phyloP scores from a whole-genome alignment of 2,329 filamentous ascomycete genomes.

The Fusarium domesticum region DNA sequence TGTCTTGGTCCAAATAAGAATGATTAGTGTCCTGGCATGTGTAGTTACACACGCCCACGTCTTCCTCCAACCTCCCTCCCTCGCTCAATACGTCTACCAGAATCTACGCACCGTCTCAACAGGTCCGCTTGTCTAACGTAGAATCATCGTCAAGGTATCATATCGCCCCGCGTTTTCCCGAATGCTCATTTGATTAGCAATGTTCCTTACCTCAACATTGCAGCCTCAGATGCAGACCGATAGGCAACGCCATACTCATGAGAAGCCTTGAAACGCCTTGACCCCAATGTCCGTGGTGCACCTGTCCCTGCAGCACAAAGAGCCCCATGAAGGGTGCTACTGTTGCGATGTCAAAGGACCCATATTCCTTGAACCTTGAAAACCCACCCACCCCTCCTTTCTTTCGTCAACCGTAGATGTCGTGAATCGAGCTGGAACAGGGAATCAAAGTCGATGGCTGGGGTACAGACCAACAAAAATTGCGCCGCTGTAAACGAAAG shows the following conservation, averaged over 20 bases:
- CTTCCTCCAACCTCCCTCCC: slow-evolving; percentile 11
- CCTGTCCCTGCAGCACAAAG: slow-evolving; percentile 20
- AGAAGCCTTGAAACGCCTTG: slow-evolving; percentile 29
- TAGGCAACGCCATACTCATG: slow-evolving; percentile 23
- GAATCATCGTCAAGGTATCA: slow-evolving; percentile 38
- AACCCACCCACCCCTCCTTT: slow-evolving; percentile 22
- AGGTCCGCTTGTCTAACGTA: slow-evolving; percentile 34
- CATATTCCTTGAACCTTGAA: slow-evolving; percentile 10
- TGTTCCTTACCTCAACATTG: slow-evolving; percentile 26
- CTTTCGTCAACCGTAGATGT: slow-evolving; percentile 31
- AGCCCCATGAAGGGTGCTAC: slow-evolving; percentile 26
- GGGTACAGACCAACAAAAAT: slow-evolving; percentile 29
- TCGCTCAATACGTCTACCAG: slow-evolving; percentile 26
- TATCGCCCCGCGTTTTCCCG: slow-evolving; percentile 27
- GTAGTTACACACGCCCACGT: slow-evolving; percentile 12
- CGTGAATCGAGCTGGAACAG: slow-evolving; percentile 31
- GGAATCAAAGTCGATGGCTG: slow-evolving; percentile 32
- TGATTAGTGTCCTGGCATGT: slow-evolving; percentile 3
- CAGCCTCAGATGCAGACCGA: slow-evolving; percentile 28
- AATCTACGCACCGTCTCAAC: slow-evolving; percentile 27
- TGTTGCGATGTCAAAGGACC: slow-evolving; percentile 26
- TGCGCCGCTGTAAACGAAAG: slow-evolving; percentile 26
- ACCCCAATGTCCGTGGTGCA: slow-evolving; percentile 16
- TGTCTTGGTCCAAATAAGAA: background rate
- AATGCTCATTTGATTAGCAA: slow-evolving; percentile 25